phyloP scores from a whole-genome alignment of 768 basidiomycete genomes.

The Leccinum incarnatum region DNA sequence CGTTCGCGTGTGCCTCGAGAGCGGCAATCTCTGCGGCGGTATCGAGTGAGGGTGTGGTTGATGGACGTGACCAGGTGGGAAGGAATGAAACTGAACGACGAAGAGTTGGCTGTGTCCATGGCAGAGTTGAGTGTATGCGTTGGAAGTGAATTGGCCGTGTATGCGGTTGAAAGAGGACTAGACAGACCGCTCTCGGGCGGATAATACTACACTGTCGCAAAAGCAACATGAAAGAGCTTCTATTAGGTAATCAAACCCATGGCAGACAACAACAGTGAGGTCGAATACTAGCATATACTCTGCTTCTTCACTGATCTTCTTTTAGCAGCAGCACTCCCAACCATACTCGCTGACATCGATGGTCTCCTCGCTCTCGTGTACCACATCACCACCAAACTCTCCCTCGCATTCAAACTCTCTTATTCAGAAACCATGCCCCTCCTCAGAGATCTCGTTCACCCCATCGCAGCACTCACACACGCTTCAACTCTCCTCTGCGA shows the following conservation, averaged over 20 bases:
- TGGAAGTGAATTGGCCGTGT: not conserved
- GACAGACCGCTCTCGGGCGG: constrained; percentile 2
- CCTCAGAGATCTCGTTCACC: constrained; percentile 51
- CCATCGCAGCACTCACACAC: constrained; percentile 49
- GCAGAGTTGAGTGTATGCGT: not conserved
- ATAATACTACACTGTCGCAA: not conserved
- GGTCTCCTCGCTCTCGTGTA: constrained; percentile 60
- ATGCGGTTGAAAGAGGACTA: not conserved
- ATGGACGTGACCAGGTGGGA: constrained; percentile 25
- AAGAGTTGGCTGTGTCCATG: not conserved
- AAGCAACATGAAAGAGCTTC: not conserved
- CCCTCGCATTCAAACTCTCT: constrained; percentile 60
- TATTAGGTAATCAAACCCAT: constrained; percentile 29
- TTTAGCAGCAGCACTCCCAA: constrained; percentile 16
- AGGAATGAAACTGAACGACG: constrained; percentile 22
- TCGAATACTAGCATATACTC: not conserved
- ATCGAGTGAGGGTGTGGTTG: constrained; percentile 54
- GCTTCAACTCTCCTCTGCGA: constrained; percentile 45
- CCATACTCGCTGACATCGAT: constrained; percentile 54
- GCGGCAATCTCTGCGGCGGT: constrained; percentile 69
- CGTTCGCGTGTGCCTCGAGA: constrained; percentile 76
- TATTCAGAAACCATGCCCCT: constrained; percentile 49
- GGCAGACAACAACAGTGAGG: constrained; percentile 32
- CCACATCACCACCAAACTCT: constrained; percentile 54
- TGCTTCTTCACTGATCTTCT: not conserved